phyloP scores from a whole-genome alignment of 306 rosid genomes.

The Acacia confusa region DNA sequence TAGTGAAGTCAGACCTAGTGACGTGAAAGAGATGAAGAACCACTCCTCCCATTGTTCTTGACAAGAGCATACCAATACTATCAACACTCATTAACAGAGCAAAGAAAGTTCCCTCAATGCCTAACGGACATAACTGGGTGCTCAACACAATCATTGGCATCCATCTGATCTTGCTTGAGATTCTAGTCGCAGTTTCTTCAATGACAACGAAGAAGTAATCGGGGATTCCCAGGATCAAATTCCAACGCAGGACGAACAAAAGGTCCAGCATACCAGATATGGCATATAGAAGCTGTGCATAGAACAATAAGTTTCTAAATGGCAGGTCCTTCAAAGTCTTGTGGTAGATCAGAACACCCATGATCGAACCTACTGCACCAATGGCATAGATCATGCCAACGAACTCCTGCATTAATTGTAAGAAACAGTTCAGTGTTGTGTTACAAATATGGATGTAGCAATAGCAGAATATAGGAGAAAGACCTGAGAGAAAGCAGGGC shows the following conservation, averaged over 20 bases:
- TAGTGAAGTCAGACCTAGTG: slow-evolving; percentile 63
- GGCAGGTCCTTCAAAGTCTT: slow-evolving; percentile 59
- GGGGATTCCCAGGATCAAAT: slow-evolving; percentile 57
- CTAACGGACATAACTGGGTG: slow-evolving; percentile 64
- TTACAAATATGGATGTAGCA: not conserved
- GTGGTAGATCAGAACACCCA: slow-evolving; percentile 82
- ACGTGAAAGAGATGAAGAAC: slow-evolving; percentile 52
- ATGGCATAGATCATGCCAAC: slow-evolving; percentile 73
- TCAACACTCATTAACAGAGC: slow-evolving; percentile 76
- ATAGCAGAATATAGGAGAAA: not conserved
- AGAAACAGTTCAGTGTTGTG: not conserved
- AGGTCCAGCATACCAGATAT: slow-evolving; percentile 65
- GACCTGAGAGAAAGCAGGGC: slow-evolving; percentile 89
- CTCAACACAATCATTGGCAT: slow-evolving; percentile 77
- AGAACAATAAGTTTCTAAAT: slow-evolving; percentile 55
- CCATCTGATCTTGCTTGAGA: slow-evolving; percentile 58
- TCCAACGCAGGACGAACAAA: slow-evolving; percentile 65
- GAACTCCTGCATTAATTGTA: slow-evolving; percentile 54
- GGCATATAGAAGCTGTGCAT: slow-evolving; percentile 64
- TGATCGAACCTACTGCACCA: slow-evolving; percentile 68
- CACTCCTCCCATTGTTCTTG: slow-evolving; percentile 64
- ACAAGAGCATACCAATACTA: slow-evolving; percentile 53
- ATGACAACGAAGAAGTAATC: slow-evolving; percentile 57
- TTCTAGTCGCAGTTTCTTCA: slow-evolving; percentile 54
- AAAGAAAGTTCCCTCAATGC: slow-evolving; percentile 82